These are phyloP conservation scores for Heliamphora pulchella DNA, from an alignment of 179 eudicot genomes.

Conservation along the genomic window DNA sequence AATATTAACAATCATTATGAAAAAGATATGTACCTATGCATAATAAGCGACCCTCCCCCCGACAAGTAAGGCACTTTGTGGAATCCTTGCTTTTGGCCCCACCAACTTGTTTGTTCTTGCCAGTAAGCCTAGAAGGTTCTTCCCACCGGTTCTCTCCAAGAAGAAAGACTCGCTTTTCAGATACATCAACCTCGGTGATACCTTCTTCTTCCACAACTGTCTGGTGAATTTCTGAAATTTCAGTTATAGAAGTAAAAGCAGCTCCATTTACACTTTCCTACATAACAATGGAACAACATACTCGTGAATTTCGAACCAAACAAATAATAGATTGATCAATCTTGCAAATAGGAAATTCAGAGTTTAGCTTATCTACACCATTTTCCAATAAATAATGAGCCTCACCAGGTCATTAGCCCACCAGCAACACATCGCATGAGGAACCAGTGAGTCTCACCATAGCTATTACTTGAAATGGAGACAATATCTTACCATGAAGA, in stretches of 20 bases:
- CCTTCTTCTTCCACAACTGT: constrained; percentile 34
- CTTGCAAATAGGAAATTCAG: background rate
- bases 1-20: constrained; percentile 8
- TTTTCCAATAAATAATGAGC: background rate
- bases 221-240: constrained; percentile 39
- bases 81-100: constrained; percentile 24
- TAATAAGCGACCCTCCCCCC: constrained; percentile 76
- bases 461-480: background rate
- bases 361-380: constrained; percentile 3
- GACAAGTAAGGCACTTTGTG: constrained; percentile 58
- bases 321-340: constrained; percentile 5
- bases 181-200: constrained; percentile 23
- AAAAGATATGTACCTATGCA: constrained; percentile 57
- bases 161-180: constrained; percentile 61
- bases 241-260: constrained; percentile 27
- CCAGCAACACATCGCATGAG: background rate
- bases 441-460: background rate
- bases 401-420: background rate
- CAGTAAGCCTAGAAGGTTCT: constrained; percentile 72
- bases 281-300: background rate
- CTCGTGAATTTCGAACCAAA: background rate
- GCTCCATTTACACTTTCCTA: constrained; percentile 59
- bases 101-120: constrained; percentile 26
- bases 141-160: constrained; percentile 98
- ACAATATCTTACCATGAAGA: background rate